phyloP scores from a whole-genome alignment of 2,329 filamentous ascomycete species.

The Pseudocercospora cruenta region DNA sequence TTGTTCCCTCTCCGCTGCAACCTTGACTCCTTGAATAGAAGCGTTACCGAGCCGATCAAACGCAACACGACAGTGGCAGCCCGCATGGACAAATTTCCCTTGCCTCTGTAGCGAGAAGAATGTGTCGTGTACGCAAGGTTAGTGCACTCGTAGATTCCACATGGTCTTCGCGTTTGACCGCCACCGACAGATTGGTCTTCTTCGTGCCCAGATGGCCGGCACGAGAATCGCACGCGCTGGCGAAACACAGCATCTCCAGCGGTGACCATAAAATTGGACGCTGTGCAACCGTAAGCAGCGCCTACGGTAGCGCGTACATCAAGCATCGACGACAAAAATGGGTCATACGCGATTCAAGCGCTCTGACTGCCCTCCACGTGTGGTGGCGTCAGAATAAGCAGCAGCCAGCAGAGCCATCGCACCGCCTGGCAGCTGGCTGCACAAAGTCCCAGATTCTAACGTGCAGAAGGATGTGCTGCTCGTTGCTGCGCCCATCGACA shows the following conservation, averaged over 20 bases:
- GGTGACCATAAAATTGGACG: neutral
- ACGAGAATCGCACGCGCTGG: conserved; percentile 3
- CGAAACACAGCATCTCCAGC: neutral
- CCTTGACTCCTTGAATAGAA: conserved; percentile 6
- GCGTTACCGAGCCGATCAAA: conserved; percentile 1
- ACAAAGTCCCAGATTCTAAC: neutral
- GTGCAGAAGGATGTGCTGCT: neutral
- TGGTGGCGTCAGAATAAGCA: conserved; percentile 3
- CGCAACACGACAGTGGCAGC: neutral
- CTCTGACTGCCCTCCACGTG: neutral
- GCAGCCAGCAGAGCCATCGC: conserved; percentile 3
- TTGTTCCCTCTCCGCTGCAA: neutral
- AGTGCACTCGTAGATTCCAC: neutral
- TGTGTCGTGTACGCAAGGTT: conserved; percentile 3
- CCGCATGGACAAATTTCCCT: neutral
- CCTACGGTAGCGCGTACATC: neutral
- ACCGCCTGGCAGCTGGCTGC: neutral
- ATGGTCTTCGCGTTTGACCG: neutral
- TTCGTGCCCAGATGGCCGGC: neutral
- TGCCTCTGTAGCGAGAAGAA: conserved; percentile 3
- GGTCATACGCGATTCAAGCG: neutral
- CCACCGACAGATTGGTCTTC: neutral
- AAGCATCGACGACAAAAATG: neutral
- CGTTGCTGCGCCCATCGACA: conserved; percentile 16
- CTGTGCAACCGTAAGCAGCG: neutral